phyloP scores from a whole-genome alignment of 331 rosid species.

The Cydonia oblonga region DNA sequence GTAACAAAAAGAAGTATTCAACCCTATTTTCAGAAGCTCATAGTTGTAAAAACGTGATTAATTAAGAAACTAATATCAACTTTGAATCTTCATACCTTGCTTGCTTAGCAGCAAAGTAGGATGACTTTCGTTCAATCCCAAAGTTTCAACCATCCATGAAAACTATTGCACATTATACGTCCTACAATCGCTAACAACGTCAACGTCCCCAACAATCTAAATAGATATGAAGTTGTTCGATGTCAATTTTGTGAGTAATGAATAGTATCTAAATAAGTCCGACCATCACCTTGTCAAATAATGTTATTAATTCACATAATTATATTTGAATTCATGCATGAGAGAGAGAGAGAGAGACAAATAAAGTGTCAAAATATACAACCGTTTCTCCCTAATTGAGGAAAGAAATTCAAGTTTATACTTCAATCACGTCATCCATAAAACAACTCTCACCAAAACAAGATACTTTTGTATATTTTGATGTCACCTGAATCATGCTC shows the following conservation, averaged over 20 bases:
- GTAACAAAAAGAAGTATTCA: background rate
- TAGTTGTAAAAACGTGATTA: background rate
- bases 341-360: no score
- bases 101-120: background rate
- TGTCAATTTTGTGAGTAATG: background rate
- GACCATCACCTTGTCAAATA: no score
- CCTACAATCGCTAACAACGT: background rate
- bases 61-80: background rate
- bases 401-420: accelerated
- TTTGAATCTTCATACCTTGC: background rate
- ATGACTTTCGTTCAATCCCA: background rate
- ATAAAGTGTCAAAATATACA: no score
- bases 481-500: no score
- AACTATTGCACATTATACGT: background rate
- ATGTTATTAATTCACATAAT: no score
- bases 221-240: background rate
- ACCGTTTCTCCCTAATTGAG: no score
- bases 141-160: background rate
- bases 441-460: background rate
- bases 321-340: no score
- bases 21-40: background rate
- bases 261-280: no score
- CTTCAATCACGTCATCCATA: no score
- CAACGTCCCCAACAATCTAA: background rate
- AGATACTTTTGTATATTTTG: no score